Percentiles rank a stretch among this genome's conserved stretches.
Conservation (phyloP, 2,329 filamentous ascomycete species). For the Cytospora paraplurivora region DNA sequence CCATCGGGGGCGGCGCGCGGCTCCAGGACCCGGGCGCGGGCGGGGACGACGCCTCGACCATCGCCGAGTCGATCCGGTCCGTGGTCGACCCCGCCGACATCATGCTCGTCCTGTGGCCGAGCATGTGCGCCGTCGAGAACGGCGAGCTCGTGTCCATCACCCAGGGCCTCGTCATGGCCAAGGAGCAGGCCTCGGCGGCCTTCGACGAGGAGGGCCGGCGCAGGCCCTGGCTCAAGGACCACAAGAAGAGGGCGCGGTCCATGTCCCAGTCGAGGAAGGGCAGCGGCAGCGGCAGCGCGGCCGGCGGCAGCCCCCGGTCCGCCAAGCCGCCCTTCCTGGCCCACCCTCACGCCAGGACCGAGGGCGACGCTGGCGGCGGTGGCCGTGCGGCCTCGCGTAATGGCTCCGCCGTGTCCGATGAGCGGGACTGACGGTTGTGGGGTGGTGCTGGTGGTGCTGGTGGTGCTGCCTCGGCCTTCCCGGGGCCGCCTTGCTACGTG, state of each 20-base stretch:
- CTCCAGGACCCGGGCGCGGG: slow-evolving; percentile 18
- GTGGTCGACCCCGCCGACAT: slow-evolving; percentile 39
- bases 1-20: background rate
- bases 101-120: slow-evolving; percentile 40
- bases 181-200: slow-evolving; percentile 38
- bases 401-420: background rate
- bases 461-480: slow-evolving; percentile 1
- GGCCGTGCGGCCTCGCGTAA: background rate
- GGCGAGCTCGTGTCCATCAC: slow-evolving; percentile 40
- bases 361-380: slow-evolving; percentile 1
- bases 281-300: background rate
- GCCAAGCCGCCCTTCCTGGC: slow-evolving; percentile 39
- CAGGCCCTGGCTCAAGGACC: slow-evolving; percentile 6
- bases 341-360: background rate
- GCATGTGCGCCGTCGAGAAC: slow-evolving; percentile 39
- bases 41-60: slow-evolving; percentile 22
- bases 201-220: slow-evolving; percentile 34
- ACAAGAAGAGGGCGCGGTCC: slow-evolving; percentile 24
- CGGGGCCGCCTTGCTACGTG: background rate
- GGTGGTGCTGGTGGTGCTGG: too few relatives aligned
- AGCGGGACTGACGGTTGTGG: slow-evolving; percentile 6
- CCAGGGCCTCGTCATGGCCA: slow-evolving; percentile 40
- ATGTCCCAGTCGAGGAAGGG: slow-evolving; percentile 19
- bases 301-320: background rate
- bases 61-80: slow-evolving; percentile 9